Conservation (phyloP, 148 eudicot genomes). For the Rhododendron molle region DNA sequence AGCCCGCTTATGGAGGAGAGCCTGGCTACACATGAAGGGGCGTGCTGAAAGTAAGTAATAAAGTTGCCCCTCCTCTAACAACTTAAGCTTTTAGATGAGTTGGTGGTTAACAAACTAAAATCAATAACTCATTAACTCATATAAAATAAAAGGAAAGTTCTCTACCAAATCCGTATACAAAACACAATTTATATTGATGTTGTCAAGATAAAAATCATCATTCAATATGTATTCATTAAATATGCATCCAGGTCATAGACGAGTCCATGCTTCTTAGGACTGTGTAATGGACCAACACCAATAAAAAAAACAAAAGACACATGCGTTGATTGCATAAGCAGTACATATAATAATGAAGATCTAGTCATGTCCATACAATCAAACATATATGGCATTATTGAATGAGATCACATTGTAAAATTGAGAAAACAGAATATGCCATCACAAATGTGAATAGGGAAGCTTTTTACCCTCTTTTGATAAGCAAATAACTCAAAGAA, state of each 20-base stretch:
- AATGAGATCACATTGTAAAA: background rate
- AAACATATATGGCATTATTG: background rate
- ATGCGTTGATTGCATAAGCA: background rate
- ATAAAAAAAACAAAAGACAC: background rate
- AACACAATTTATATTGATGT: background rate
- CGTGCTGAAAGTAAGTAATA: no score
- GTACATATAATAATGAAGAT: background rate
- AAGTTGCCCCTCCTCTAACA: no score
- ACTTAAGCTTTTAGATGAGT: no score
- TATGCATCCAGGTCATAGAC: background rate
- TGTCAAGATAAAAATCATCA: background rate
- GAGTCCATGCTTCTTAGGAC: background rate
- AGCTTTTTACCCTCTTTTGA: background rate
- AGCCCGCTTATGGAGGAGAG: no score
- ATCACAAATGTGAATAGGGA: background rate
- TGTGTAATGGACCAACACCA: background rate
- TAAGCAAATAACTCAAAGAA: background rate
- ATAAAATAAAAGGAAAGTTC: background rate
- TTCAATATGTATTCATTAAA: background rate
- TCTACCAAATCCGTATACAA: background rate
- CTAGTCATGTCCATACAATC: background rate
- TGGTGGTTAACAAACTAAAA: no score
- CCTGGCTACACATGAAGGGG: no score
- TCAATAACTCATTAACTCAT: background rate
- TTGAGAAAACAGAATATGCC: background rate